These are phyloP conservation scores for Panaeolus papilionaceus DNA, from an alignment of 768 basidiomycete genomes.

Conservation along the genomic window DNA sequence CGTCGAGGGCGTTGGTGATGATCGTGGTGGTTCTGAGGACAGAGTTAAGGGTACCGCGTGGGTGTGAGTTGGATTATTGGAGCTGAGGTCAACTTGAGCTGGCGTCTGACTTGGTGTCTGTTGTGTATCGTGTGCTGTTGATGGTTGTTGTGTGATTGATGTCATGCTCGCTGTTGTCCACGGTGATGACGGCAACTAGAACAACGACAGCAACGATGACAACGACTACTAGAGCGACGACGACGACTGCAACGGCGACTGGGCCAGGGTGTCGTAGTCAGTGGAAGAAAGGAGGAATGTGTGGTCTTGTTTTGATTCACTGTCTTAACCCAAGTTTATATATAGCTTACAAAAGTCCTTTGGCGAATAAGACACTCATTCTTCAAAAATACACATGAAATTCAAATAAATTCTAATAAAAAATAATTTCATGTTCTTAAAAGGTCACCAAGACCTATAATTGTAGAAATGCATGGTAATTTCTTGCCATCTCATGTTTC, in stretches of 20 bases:
- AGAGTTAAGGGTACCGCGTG: neutral
- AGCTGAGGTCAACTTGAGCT: neutral
- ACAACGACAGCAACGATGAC: neutral
- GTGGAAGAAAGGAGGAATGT: neutral
- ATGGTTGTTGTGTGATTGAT: conserved; percentile 15
- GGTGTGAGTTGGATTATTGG: neutral
- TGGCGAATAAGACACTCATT: neutral
- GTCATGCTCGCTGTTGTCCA: conserved; percentile 9
- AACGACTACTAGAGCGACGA: neutral
- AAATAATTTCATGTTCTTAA: neutral
- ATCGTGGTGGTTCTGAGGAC: neutral
- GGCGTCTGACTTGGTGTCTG: conserved; percentile 6
- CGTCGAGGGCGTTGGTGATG: neutral
- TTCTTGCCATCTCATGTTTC: neutral
- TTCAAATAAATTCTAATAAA: neutral
- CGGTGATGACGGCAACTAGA: neutral
- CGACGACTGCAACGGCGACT: neutral
- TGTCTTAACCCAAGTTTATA: neutral
- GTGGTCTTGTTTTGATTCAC: conserved; percentile 4
- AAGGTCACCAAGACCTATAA: neutral
- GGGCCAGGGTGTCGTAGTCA: neutral
- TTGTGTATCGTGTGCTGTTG: conserved; percentile 14
- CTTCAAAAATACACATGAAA: no score
- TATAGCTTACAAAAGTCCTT: conserved; percentile 1
- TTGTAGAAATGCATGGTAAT: neutral